Conservation (phyloP, 1,139 yeast species). For the Yamadazyma epiphylla region DNA sequence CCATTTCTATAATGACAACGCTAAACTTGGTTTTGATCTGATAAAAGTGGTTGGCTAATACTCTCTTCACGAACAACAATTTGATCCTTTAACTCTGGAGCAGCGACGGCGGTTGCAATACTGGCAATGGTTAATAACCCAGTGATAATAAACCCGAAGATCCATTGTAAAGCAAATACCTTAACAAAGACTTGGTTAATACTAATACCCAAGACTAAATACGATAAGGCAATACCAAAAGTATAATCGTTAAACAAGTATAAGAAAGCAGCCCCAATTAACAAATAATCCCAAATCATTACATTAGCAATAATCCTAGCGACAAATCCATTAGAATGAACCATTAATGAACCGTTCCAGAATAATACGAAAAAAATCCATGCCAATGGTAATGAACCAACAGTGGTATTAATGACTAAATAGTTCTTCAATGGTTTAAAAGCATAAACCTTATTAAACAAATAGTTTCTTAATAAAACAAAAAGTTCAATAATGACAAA, state of each 20-base stretch:
- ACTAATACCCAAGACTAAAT: conserved; percentile 61
- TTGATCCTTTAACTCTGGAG: conserved; percentile 11
- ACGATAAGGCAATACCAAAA: conserved; percentile 55
- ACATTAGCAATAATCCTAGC: conserved; percentile 72
- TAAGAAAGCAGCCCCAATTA: conserved; percentile 59
- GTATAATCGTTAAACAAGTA: conserved; percentile 69
- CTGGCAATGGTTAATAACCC: conserved; percentile 50
- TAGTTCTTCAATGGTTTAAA: conserved; percentile 41
- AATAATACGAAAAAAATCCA: conserved; percentile 72
- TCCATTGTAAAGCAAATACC: conserved; percentile 78
- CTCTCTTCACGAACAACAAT: conserved; percentile 13
- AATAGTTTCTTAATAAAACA: conserved; percentile 54
- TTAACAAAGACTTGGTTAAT: conserved; percentile 66
- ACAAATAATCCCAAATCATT: conserved; percentile 72
- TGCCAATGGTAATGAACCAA: conserved; percentile 68
- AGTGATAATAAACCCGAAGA: conserved; percentile 68
- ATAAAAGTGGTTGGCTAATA: neutral
- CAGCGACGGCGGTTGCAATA: conserved; percentile 37
- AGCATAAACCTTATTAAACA: conserved; percentile 56
- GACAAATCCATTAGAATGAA: conserved; percentile 51
- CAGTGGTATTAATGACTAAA: conserved; percentile 17
- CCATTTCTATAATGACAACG: neutral
- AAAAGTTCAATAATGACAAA: conserved; percentile 50
- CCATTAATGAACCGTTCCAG: conserved; percentile 80
- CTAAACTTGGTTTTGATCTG: no score